A percentile compares a stretch with the other conserved stretches of the same genome.
Evolutionary conservation across 106 monocot species (phyloP).

Genomic region (Dactylorhiza incarnata): DNA sequence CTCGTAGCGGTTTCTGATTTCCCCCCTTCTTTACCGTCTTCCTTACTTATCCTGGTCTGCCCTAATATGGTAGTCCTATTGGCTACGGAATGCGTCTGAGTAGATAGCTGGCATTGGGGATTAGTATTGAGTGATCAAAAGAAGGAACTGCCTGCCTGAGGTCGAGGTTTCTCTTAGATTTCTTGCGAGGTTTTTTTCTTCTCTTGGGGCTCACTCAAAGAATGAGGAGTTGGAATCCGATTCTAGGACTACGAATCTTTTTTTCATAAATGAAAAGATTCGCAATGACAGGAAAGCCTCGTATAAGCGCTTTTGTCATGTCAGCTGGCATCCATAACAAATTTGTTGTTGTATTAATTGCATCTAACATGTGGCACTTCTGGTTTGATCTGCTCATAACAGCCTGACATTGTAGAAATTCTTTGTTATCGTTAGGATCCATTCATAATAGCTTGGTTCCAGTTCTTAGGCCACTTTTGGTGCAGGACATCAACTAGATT

Average conservation of each 20-base stretch:
- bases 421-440: neutral
- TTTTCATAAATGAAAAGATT: neutral
- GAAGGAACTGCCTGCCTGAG: neutral
- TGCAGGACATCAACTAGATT: no score
- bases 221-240: neutral
- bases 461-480: no score
- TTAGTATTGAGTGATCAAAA: neutral
- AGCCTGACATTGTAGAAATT: neutral
- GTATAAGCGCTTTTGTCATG: neutral
- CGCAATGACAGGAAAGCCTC: neutral
- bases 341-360: neutral
- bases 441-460: no score
- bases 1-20: neutral
- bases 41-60: neutral
- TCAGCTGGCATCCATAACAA: neutral
- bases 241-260: neutral
- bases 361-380: neutral
- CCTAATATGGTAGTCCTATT: neutral
- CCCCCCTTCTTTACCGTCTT: neutral
- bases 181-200: neutral
- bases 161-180: neutral
- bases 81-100: neutral
- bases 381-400: neutral
- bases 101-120: neutral
- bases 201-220: neutral